Conservation (phyloP, 2,329 filamentous ascomycete species). For the Corniculantispora saksenae region DNA sequence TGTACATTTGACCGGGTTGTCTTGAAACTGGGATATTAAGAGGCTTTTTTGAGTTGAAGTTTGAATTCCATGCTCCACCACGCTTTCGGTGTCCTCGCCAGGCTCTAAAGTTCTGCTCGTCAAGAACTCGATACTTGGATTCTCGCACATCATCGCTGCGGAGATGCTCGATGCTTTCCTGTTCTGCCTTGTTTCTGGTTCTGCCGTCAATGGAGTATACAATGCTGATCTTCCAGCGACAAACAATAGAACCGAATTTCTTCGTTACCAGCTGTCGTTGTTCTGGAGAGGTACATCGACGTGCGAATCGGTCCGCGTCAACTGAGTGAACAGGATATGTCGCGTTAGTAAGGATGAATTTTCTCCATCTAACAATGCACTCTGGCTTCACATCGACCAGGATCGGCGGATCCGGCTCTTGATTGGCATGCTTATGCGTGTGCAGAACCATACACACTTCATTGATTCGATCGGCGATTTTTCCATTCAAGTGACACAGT, state of each 20-base stretch:
- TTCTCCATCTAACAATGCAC: slow-evolving; percentile 41
- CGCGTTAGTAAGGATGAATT: slow-evolving; percentile 57
- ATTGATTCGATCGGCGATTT: slow-evolving; percentile 41
- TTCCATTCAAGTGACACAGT: slow-evolving; percentile 36
- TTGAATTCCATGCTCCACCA: slow-evolving; percentile 19
- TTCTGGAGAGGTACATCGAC: slow-evolving; percentile 18
- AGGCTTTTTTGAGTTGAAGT: neutral
- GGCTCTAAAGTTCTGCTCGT: neutral
- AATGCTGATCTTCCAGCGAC: slow-evolving; percentile 49
- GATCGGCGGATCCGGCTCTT: slow-evolving; percentile 40
- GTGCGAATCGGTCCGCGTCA: slow-evolving; percentile 23
- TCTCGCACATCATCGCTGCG: slow-evolving; percentile 32
- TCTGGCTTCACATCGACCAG: slow-evolving; percentile 43
- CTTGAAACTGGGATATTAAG: neutral
- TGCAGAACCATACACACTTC: slow-evolving; percentile 44
- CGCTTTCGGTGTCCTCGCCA: slow-evolving; percentile 6
- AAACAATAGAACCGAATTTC: slow-evolving; percentile 45
- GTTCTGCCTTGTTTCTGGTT: slow-evolving; percentile 28
- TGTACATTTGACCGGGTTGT: slow-evolving; percentile 53
- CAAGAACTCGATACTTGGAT: slow-evolving; percentile 25
- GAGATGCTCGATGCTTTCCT: slow-evolving; percentile 41
- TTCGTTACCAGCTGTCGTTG: slow-evolving; percentile 25
- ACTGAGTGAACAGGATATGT: slow-evolving; percentile 43
- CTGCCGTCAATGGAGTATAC: slow-evolving; percentile 28
- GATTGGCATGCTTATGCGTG: slow-evolving; percentile 39